Evolutionary conservation across 345 rosid genomes (phyloP), one percentile per base, ranked within the genome.

Genomic region (Pugionium dolabratum): DNA sequence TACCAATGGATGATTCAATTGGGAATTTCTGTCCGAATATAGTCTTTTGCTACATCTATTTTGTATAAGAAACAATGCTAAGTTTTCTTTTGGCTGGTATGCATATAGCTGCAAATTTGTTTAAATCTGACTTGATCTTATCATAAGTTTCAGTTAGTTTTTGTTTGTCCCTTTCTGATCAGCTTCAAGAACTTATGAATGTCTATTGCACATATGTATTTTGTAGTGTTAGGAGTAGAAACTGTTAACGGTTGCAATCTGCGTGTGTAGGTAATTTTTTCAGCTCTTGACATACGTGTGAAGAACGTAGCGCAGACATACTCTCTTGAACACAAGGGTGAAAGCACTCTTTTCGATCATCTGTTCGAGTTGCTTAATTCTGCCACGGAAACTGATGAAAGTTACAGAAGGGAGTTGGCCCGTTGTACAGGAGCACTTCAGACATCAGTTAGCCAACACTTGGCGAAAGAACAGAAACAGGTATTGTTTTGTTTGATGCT

Each of bases 391-490:
- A 75, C 73, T 52, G 95, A 92, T 69, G 98, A 92, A 62, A 80
- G 82, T 76, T 83, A 78, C 52, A 64, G 92, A 44, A 83, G 96
- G 68, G 96, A 92, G 77, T 75, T 92, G 73, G 98, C 98, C 44
- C 84, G 92, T 54, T 56, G 87, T 62, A 92, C 96, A n/a, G 90
- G 95, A 70, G 98, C 96, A 49, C 95, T 92, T 64, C 90, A 76
- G 79, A 92, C 96, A 55, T 89, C 96, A 26, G 84, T 92, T 66
- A 85, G 79, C 74, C 96, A 92, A 82, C 98, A 92, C 76, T 84
- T 92, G 93, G 85, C 87, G 43, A 92, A 92, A 81, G 98, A 92
- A 86, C 96, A 92, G 76, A 92, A 87, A 50, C 98, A 92, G 96
- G 98, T 92, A 5, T 2, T 9, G 25, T 28, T 59, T 18, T 18